Conservation (phyloP, 805 yeast genomes). For the Kurtzmaniella cleridarum region DNA sequence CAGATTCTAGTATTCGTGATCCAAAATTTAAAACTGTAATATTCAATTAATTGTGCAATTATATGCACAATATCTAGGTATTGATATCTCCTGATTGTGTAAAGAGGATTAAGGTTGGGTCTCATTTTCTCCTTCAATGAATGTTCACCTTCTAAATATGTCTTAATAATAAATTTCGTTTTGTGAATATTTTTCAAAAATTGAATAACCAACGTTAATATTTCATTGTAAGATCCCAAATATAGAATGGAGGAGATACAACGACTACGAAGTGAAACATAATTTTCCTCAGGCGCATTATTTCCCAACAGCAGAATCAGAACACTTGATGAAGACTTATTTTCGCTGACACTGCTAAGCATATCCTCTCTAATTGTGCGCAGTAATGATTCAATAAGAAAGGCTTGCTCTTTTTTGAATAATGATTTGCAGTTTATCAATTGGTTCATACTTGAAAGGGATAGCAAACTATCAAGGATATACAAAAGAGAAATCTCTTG, state of each 20-base stretch:
- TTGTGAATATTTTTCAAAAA: slow-evolving; percentile 1
- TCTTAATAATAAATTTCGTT: background rate
- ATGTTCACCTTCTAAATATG: too few species aligned
- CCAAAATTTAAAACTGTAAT: slow-evolving; percentile 11
- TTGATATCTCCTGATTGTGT: background rate
- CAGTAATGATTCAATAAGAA: slow-evolving; percentile 16
- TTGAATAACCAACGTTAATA: slow-evolving; percentile 1
- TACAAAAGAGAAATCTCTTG: slow-evolving; percentile 27
- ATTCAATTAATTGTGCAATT: slow-evolving; percentile 11
- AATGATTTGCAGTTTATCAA: slow-evolving; percentile 10
- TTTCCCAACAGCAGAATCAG: too few species aligned
- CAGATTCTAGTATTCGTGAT: slow-evolving; percentile 13
- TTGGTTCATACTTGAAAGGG: slow-evolving; percentile 12
- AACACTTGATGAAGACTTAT: too few species aligned
- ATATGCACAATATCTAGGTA: slow-evolving; percentile 10
- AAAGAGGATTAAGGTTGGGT: too few species aligned
- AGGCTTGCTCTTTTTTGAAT: slow-evolving; percentile 13
- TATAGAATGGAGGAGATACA: slow-evolving; percentile 9
- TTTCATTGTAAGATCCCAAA: background rate
- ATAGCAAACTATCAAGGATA: slow-evolving; percentile 18
- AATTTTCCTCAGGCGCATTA: slow-evolving; percentile 16
- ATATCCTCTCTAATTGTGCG: slow-evolving; percentile 18
- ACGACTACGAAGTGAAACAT: slow-evolving; percentile 15
- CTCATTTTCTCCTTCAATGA: too few species aligned
- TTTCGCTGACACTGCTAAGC: slow-evolving; percentile 6